Evolutionary conservation across 1,284 basidiomycete species (phyloP), one percentile per base, ranked within the genome.

Genomic region (Limonomyces culmigenus): DNA sequence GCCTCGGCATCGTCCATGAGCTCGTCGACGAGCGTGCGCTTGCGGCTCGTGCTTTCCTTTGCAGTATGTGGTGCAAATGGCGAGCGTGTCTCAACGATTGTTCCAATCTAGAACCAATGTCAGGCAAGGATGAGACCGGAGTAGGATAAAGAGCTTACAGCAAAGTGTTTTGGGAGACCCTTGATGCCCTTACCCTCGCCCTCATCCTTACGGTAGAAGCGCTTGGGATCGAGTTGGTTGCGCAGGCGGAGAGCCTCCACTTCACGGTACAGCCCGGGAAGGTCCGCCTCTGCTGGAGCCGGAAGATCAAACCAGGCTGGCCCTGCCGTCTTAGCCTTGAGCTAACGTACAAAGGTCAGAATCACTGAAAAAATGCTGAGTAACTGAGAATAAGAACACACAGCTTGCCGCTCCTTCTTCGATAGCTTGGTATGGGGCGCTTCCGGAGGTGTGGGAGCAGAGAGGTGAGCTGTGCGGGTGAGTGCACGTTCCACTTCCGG

Each of bases 201-300:
- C 38, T 77, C 72, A 35, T 86, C 83, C 49, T 78, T 84, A 39
- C 71, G 60, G 62, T 96, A 92, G 63, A 97, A 97, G 21, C 91
- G 68, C 56, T 97, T 98, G 5, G 93, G 92, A 50, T 98, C 93
- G 23, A 98, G 68, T 39, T 91, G 81, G 51, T 93, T 93, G 33
- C 85, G 75, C 36, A 98, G 62, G 16, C 88, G 74, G 36, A 97
- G 63, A 1, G 93, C 88, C 54, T 96, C 89, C 23, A 96, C 85
- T 59, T 98, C 92, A 39, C 84, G 76, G 49, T 89, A 67, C 43
- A 97, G 66, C 39, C 81, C 72, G 21, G 87, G 85, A 4, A 91
- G 62, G 41, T 89, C 74, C 6, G 81, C 72, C 39, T 79, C 75
- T 15, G 75, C 60, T 16, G 88, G 85, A 4, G 86, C 74, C 19